phyloP scores from a whole-genome alignment of 2,329 filamentous ascomycete species.

The Cercospora brassicicola region DNA sequence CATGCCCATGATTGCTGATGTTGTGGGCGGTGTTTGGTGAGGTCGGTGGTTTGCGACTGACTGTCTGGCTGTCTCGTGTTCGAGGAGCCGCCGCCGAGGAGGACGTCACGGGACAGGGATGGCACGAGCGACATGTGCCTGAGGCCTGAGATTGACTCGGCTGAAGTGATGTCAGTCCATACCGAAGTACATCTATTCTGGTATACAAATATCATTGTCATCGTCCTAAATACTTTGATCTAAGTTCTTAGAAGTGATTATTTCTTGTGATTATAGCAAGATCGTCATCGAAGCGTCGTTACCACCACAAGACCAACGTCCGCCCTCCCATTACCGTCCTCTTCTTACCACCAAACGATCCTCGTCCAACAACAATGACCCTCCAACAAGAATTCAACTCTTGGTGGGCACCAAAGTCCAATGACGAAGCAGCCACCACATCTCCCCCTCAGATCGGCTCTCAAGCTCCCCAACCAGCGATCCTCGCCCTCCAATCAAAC shows the following conservation, averaged over 20 bases:
- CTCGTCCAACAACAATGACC: slow-evolving; percentile 20
- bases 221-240: not conserved
- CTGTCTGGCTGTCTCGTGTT: not conserved
- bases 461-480: slow-evolving; percentile 56
- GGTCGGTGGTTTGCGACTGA: not conserved
- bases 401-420: slow-evolving; percentile 42
- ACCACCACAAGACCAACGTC: not conserved
- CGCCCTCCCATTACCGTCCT: not conserved
- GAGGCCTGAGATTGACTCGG: not conserved
- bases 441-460: slow-evolving; percentile 53
- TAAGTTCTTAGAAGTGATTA: not conserved
- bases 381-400: slow-evolving; percentile 42
- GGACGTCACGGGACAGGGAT: slow-evolving; percentile 1
- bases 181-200: not conserved
- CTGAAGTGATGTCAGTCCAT: slow-evolving; percentile 1
- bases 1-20: slow-evolving; percentile 70
- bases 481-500: slow-evolving; percentile 54
- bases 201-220: not conserved
- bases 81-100: not conserved
- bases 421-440: slow-evolving; percentile 23
- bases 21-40: not conserved
- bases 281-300: not conserved
- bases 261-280: not conserved
- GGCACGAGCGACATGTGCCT: not conserved
- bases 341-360: not conserved